Evolutionary conservation across 2,329 filamentous ascomycete genomes (phyloP).

Genomic region (Talaromyces funiculosus): DNA sequence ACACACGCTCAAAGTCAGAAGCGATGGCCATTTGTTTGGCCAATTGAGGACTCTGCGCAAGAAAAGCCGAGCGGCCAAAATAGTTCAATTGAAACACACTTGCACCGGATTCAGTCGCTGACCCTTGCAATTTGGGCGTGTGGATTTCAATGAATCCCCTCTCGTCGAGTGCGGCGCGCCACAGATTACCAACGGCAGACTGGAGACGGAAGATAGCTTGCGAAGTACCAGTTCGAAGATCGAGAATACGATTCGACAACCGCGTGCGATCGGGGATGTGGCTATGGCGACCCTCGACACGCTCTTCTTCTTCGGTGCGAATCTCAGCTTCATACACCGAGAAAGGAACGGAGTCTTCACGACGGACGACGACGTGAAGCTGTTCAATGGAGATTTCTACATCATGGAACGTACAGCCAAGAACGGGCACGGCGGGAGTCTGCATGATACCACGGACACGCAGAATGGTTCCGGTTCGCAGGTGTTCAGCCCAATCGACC

Average conservation of each 20-base stretch:
- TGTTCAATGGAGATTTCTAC: conserved; percentile 68
- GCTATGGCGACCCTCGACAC: conserved; percentile 51
- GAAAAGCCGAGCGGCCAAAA: conserved; percentile 78
- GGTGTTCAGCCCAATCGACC: conserved; percentile 79
- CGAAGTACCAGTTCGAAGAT: conserved; percentile 77
- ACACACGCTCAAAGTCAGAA: conserved; percentile 82
- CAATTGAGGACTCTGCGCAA: conserved; percentile 86
- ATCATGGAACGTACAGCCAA: conserved; percentile 68
- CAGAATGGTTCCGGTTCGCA: conserved; percentile 72
- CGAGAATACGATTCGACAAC: conserved; percentile 71
- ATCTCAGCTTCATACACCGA: conserved; percentile 66
- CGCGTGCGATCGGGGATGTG: conserved; percentile 68
- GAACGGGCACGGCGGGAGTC: conserved; percentile 66
- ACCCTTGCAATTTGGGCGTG: conserved; percentile 84
- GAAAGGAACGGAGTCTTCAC: conserved; percentile 60
- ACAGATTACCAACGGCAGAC: conserved; percentile 71
- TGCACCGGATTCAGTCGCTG: conserved; percentile 83
- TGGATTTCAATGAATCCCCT: conserved; percentile 87
- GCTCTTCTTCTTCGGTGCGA: conserved; percentile 46
- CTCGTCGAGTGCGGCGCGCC: conserved; percentile 68
- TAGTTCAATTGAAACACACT: conserved; percentile 91
- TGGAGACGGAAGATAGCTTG: conserved; percentile 86
- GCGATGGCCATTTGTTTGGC: conserved; percentile 92
- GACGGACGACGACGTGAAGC: conserved; percentile 56
- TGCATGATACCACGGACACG: conserved; percentile 69